Base-by-base conservation (phyloP, 2,329 filamentous ascomycete species). In the Diaporthe australafricana region DNA sequence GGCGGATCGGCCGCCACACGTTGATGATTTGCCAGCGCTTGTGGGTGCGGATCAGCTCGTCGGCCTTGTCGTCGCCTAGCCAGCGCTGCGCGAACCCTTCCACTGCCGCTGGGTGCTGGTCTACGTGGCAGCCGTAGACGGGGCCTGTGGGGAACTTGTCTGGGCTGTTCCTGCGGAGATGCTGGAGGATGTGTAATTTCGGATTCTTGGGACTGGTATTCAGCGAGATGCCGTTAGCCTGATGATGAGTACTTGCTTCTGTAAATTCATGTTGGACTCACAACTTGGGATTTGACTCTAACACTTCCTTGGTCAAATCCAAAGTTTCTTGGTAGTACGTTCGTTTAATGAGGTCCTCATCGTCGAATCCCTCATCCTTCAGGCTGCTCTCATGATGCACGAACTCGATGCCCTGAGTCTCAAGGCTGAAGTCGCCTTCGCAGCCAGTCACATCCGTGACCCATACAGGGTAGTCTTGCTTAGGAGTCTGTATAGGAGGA, bases 21-120 rank as follows among this genome's bases (percentile, higher is more conserved):
- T 70, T 70, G 53, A 70, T 62, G 55, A 70, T 70, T n/a, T 70
- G 67, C 53, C 48, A 62, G 14, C 67, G 53, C n/a, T 9, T 20
- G 16, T 70, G 56, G 40, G 22, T 32, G 27, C n/a, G 16, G 7
- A 70, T n/a, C 8, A 70, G 67, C 42, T 32, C 45, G 32, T 70
- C 67, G n/a, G 45, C 55, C 17, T 17, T n/a, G 1, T 12, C 17
- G 17, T 52, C 55, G 32, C 53, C 53, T 1, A 70, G 55, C 67
- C 67, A 70, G 35, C 67, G 56, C 45, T 45, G 25, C 7, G 53
- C 67, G 27, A 62, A 42, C 9, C 55, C 67, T 4, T 50, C 14
- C 3, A 50, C 67, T 6, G 67, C 53, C 5, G 20, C 45, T 16
- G 55, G 53, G 25, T 56, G 57, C 22, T 70, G 67, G 35, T 70